phyloP scores from a whole-genome alignment of 805 yeast species.

The Metschnikowia peoriensis region DNA sequence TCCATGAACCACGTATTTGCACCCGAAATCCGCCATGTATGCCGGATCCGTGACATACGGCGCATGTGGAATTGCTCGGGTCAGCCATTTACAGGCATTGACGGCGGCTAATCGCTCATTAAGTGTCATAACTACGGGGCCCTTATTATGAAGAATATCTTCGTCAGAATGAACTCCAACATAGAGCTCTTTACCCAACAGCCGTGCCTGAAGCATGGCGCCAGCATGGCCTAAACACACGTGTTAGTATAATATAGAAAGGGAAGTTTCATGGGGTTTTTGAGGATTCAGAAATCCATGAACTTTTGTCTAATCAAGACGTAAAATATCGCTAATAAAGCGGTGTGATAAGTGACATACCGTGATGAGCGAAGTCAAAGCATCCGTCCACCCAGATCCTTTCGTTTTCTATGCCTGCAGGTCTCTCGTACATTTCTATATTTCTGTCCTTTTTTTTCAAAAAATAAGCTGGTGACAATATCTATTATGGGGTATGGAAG shows the following conservation, averaged over 20 bases:
- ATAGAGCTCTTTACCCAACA: constrained; percentile 67
- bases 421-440: constrained; percentile 35
- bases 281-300: too few relatives aligned
- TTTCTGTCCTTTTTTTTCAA: too few relatives aligned
- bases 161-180: constrained; percentile 95
- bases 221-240: constrained; percentile 68
- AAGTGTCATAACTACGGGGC: constrained; percentile 88
- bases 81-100: constrained; percentile 87
- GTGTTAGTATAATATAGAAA: constrained; percentile 24
- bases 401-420: constrained; percentile 42
- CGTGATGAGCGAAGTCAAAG: constrained; percentile 97
- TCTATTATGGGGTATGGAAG: too few relatives aligned
- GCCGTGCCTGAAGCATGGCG: constrained; percentile 90
- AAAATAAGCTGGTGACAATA: too few relatives aligned
- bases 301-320: too few relatives aligned
- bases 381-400: constrained; percentile 97
- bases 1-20: constrained; percentile 95
- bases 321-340: too few relatives aligned
- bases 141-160: constrained; percentile 79
- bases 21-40: constrained; percentile 69
- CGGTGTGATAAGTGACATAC: constrained; percentile 33
- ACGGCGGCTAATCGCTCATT: constrained; percentile 83
- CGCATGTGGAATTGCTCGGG: constrained; percentile 66
- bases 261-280: too few relatives aligned
- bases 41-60: constrained; percentile 91